phyloP scores from a whole-genome alignment of 192 early-diverging fungal genomes.

The Cladochytrium replicatum region DNA sequence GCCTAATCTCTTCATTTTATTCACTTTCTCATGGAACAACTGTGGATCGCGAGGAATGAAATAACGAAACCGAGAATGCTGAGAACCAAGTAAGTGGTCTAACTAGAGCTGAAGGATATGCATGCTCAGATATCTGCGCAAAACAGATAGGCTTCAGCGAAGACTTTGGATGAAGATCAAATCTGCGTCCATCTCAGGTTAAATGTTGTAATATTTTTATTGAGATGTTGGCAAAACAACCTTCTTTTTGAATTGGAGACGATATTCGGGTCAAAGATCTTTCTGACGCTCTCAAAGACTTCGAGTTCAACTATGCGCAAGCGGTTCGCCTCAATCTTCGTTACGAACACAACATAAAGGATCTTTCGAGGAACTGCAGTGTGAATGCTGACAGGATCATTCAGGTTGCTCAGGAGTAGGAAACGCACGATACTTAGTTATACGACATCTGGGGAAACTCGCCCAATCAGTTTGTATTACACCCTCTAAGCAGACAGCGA shows the following conservation, averaged over 20 bases:
- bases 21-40: not conserved
- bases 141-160: constrained; percentile 22
- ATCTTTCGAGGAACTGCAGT: no score
- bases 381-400: no score
- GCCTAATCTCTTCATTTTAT: not conserved
- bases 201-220: not conserved
- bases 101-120: constrained; percentile 29
- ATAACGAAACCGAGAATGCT: constrained; percentile 13
- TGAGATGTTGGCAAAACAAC: no score
- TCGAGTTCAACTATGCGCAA: constrained; percentile 27
- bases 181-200: constrained; percentile 28
- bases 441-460: no score
- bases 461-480: no score
- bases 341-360: constrained; percentile 26
- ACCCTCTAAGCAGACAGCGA: no score
- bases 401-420: no score
- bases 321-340: constrained; percentile 19
- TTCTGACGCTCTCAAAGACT: constrained; percentile 25
- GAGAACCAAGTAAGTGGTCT: constrained; percentile 22
- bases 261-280: no score
- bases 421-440: no score
- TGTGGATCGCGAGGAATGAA: constrained; percentile 20
- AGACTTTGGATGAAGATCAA: constrained; percentile 35
- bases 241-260: constrained; percentile 17
- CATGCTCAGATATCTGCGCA: constrained; percentile 31